Base-by-base conservation (phyloP, 352 stramenopile species). In the Phytophthora ramorum region DNA sequence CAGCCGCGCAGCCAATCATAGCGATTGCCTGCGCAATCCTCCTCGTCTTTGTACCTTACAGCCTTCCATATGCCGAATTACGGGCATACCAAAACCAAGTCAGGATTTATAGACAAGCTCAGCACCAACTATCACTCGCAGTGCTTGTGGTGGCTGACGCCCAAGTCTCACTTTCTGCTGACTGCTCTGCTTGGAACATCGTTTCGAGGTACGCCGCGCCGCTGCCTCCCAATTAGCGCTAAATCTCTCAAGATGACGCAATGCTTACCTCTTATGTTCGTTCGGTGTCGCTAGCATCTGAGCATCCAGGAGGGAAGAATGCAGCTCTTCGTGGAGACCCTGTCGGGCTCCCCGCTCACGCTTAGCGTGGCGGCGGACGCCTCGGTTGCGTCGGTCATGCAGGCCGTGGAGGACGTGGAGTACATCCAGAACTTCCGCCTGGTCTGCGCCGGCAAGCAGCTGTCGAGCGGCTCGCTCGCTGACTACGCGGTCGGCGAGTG, bases 311-410 rank as follows among this genome's bases (percentile, higher is more conserved):
- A 88, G 87, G 87, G 81, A 89, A 78, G 69, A 80, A 98, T 98
- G 93, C 92, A 98, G 85, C 96, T 98, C 81, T 98, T 98, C 78
- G 87, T 98, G 61, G 88, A 94, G 73, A 92, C 87, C 75, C 85
- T 96, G 46, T 89, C 83, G 75, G 88, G 87, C 64, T 81, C 81
- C 63, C 94, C 85, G 70, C 79, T 95, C 63, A 91, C 82, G 63
- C 81, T 95, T 35, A 78, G 66, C 69, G 83, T 96, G 70, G 83
- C 85, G 63, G 69, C 85, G 83, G 88, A 90, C 74, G 92, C 91
- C 75, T 98, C 94, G 54, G 88, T 98, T 59, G 89, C 90, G 51
- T 92, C 91, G 67, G 86, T 98, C 60, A 97, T 96, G 80, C 73
- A 93, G 79, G 90, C 95, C 83, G 95, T 99, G 51, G 95, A 98